These are phyloP conservation scores for Juncus inflexus DNA, from an alignment of 176 grass and related monocot genomes.

Conservation along the genomic window DNA sequence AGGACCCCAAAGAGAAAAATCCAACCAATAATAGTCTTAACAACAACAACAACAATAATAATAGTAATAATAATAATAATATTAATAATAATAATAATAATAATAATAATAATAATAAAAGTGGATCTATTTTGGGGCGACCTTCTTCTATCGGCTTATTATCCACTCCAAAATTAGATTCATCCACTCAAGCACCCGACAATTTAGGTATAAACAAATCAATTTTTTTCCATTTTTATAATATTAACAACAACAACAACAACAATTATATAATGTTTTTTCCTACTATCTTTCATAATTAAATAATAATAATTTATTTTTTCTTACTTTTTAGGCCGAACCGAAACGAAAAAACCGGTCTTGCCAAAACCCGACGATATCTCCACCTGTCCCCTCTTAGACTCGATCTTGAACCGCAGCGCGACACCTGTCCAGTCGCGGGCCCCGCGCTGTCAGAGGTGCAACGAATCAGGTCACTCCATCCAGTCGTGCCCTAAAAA, in stretches of 20 bases:
- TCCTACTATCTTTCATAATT: conserved; percentile 20
- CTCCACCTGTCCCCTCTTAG: conserved; percentile 41
- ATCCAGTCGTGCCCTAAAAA: conserved; percentile 60
- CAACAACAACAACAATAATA: no score
- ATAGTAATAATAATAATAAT: no score
- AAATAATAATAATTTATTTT: not conserved
- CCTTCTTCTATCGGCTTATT: conserved; percentile 39
- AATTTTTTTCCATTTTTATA: not conserved
- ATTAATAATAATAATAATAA: not conserved
- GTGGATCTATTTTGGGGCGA: conserved; percentile 47
- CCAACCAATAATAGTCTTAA: conserved; percentile 13
- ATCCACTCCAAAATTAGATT: conserved; percentile 43
- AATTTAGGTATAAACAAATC: not conserved
- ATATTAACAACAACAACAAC: not conserved
- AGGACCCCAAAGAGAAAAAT: conserved; percentile 46
- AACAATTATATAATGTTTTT: not conserved
- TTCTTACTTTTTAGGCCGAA: conserved; percentile 40
- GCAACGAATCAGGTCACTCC: conserved; percentile 70
- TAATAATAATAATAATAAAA: conserved; percentile 40
- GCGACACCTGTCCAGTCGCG: conserved; percentile 25
- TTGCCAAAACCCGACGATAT: conserved; percentile 37
- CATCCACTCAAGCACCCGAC: conserved; percentile 38
- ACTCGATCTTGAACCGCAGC: conserved; percentile 35
- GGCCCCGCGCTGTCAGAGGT: conserved; percentile 48
- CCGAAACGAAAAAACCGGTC: conserved; percentile 55